Base-by-base conservation (phyloP, 2,329 filamentous ascomycete species). In the Colletotrichum horii region DNA sequence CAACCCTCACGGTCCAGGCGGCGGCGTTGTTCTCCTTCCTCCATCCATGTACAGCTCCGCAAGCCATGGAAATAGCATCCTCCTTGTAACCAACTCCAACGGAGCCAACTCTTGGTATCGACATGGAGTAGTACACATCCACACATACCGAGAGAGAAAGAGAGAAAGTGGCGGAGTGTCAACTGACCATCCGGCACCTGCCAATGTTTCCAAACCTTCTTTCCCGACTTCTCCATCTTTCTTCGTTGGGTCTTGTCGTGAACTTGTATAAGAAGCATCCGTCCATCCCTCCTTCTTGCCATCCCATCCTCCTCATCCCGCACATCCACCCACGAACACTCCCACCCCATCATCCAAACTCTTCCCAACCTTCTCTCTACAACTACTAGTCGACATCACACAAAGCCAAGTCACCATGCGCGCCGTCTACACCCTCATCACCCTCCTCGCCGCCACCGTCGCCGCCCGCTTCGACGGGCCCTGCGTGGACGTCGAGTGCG, bases 391-490 rank as follows among this genome's bases (percentile, higher is more conserved):
- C 19, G 8, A 24, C 68, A 56, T 15, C 60, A 58, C 58, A 24
- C 6, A 38, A 26, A n/a, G 2, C 24, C 16, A 24, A 43, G 14
- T 28, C 68, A 67, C 30, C 22, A 75, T 75, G 73, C 62, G 73
- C 26, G 55, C 73, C 64, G 26, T 34, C 64, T 24, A 67, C 69
- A 70, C 56, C 34, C 6, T 68, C 62, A n/a, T 75, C 43, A 12
- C 73, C 56, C 56, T 75, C 26, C 69, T 75, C 56, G 69, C 69
- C 38, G 73, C 64, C 56, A 22, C 38, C 11, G 73, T 34, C 69
- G 11, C 73, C 34, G 73, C 69, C 38, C 70, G 64, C 62, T 75
- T 75, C 56, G 62, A 75, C 69, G 73, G 73, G 11, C 62, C 69
- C 32, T 75, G 73, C 56, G 56, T 26, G 19, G 69, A 72, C 43